A percentile compares a stretch with the other conserved stretches of the same genome.
phyloP scores from a whole-genome alignment of 73 alveolate genomes.

The Paramecium sexaurelia region DNA sequence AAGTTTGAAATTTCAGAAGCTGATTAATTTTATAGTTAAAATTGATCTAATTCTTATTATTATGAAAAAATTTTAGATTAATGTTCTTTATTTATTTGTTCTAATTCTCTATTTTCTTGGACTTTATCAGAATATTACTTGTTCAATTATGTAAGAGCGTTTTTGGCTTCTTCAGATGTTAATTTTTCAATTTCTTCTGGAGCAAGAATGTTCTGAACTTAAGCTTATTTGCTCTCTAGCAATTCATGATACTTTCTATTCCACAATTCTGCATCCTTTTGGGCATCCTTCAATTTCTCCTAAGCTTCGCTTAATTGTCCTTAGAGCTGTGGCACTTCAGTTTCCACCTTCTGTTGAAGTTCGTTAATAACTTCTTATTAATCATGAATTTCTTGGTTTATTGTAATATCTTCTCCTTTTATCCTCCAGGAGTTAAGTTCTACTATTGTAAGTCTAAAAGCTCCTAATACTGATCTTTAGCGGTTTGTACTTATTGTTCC shows the following conservation, averaged over 20 bases:
- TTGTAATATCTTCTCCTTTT: background rate
- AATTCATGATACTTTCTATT: background rate
- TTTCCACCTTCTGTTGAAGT: background rate
- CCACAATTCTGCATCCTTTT: background rate
- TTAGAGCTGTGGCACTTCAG: background rate
- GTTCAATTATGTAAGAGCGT: background rate
- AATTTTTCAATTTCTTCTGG: background rate
- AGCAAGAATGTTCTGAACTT: background rate
- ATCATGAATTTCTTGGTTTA: background rate
- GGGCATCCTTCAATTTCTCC: background rate
- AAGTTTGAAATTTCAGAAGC: background rate
- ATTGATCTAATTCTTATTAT: background rate
- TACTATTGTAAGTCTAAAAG: background rate
- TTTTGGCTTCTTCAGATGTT: background rate
- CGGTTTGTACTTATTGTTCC: background rate
- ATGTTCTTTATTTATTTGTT: background rate
- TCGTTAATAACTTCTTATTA: background rate
- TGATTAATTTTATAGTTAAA: background rate
- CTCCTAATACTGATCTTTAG: background rate
- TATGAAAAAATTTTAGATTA: too few relatives aligned
- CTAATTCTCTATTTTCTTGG: background rate
- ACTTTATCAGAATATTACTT: background rate
- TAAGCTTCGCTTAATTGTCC: background rate
- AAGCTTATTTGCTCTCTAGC: background rate
- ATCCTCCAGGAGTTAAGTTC: background rate